These are phyloP conservation scores for Phytophthora boehmeriae DNA, from an alignment of 352 stramenopile genomes.

Conservation along the genomic window DNA sequence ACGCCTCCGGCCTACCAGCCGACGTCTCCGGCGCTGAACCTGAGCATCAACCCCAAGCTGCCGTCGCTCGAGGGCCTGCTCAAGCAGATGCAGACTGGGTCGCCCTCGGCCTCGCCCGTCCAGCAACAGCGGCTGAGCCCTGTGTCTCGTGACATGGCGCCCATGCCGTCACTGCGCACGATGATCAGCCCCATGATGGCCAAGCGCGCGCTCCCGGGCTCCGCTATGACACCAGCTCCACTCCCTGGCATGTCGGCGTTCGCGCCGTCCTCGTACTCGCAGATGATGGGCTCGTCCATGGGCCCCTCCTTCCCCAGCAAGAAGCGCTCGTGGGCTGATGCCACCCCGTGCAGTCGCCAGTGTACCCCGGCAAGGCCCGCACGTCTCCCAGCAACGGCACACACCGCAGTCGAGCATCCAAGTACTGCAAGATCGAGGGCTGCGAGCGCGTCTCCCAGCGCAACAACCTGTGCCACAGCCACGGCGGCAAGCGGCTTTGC, in stretches of 20 bases:
- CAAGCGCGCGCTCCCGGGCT: constrained; percentile 28
- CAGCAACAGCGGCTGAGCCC: constrained; percentile 35
- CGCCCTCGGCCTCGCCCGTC: constrained; percentile 14
- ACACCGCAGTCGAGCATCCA: constrained; percentile 77
- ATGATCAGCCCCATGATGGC: constrained; percentile 60
- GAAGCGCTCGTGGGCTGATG: constrained; percentile 41
- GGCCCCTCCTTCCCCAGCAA: constrained; percentile 27
- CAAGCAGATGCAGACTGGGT: constrained; percentile 64
- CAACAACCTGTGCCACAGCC: constrained; percentile 85
- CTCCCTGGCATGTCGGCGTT: constrained; percentile 20
- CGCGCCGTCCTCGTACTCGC: constrained; percentile 16
- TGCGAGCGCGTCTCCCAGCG: constrained; percentile 83
- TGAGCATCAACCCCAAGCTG: constrained; percentile 50
- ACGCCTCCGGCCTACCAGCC: constrained; percentile 6
- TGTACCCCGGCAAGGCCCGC: constrained; percentile 24
- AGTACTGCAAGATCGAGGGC: constrained; percentile 86
- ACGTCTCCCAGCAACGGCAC: constrained; percentile 21
- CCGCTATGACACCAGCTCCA: too few relatives aligned
- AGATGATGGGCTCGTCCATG: constrained; percentile 29
- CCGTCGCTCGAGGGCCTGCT: constrained; percentile 70
- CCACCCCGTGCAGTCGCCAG: constrained; percentile 13
- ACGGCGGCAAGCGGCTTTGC: constrained; percentile 84
- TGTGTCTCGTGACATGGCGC: constrained; percentile 23
- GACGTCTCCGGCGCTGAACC: constrained; percentile 14
- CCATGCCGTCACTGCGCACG: constrained; percentile 56